Conservation (phyloP, 208 protist genomes). For the Naegleria lovaniensis region DNA sequence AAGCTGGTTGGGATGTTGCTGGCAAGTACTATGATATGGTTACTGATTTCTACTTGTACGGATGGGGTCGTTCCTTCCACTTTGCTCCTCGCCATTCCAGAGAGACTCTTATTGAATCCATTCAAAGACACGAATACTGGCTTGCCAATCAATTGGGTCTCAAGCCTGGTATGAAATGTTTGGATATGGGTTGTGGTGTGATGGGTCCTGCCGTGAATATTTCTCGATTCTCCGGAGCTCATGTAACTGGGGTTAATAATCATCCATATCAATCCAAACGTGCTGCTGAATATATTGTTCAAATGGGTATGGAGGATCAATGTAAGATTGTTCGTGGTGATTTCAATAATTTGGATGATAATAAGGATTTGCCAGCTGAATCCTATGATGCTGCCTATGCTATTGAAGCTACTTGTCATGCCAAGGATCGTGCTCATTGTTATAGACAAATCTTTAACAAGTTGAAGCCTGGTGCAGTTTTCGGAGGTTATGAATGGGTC, state of each 20-base stretch:
- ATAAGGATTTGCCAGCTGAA: slow-evolving; percentile 53
- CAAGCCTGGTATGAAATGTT: slow-evolving; percentile 60
- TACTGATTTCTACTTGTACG: slow-evolving; percentile 93
- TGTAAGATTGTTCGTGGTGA: slow-evolving; percentile 79
- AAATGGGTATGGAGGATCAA: slow-evolving; percentile 57
- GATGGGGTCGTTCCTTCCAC: slow-evolving; percentile 92
- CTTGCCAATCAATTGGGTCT: slow-evolving; percentile 73
- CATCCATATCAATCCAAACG: slow-evolving; percentile 90
- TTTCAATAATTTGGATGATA: slow-evolving; percentile 77
- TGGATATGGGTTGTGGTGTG: slow-evolving; percentile 74
- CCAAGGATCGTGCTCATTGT: slow-evolving; percentile 75
- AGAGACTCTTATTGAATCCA: slow-evolving; percentile 80
- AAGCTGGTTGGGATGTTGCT: slow-evolving; percentile 47
- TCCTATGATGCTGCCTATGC: slow-evolving; percentile 86
- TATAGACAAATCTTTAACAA: slow-evolving; percentile 85
- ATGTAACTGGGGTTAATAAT: slow-evolving; percentile 91
- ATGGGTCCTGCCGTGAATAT: slow-evolving; percentile 87
- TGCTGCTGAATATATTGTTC: slow-evolving; percentile 63
- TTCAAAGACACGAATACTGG: slow-evolving; percentile 89
- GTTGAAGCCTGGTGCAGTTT: slow-evolving; percentile 82
- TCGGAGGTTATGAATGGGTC: slow-evolving; percentile 89
- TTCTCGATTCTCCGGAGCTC: slow-evolving; percentile 80
- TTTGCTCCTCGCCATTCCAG: slow-evolving; percentile 69
- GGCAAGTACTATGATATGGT: slow-evolving; percentile 94
- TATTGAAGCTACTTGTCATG: slow-evolving; percentile 94